Evolutionary conservation across 208 protist species (phyloP).

Genomic region (Acanthamoeba sp.): DNA sequence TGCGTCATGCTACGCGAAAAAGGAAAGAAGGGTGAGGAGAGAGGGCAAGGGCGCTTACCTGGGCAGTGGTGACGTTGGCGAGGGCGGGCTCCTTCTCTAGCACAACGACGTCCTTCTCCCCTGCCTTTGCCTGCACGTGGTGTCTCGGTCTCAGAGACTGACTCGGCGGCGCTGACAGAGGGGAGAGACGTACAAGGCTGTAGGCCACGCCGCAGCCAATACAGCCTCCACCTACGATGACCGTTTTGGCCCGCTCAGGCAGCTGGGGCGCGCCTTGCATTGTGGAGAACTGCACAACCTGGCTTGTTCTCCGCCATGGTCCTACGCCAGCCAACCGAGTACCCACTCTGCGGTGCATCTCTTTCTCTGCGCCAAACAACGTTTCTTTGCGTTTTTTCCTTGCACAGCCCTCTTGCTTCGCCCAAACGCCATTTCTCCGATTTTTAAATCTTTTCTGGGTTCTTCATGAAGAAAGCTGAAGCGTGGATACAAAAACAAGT

Average conservation of each 20-base stretch:
- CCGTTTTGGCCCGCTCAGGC: slow-evolving; percentile 37
- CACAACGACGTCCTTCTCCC: slow-evolving; percentile 46
- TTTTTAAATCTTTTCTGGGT: no score
- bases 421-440: no score
- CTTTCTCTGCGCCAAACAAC: neutral
- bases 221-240: slow-evolving; percentile 59
- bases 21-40: neutral
- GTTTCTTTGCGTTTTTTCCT: neutral
- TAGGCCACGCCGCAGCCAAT: slow-evolving; percentile 63
- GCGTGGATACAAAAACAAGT: no score
- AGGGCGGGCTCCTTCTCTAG: slow-evolving; percentile 71
- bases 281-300: neutral
- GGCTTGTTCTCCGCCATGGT: neutral
- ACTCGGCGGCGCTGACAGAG: no score
- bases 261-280: neutral
- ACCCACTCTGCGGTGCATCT: neutral
- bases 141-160: no score
- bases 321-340: neutral
- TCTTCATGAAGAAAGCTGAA: no score
- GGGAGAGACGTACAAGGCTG: neutral
- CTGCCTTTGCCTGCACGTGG: slow-evolving; percentile 16
- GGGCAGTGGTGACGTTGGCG: slow-evolving; percentile 56
- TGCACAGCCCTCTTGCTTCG: no score
- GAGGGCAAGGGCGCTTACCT: no score
- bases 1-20: no score